A percentile compares a stretch with the other conserved stretches of the same genome.
Conservation (phyloP, 805 yeast species). For the Saccharomyces eubayanus region DNA sequence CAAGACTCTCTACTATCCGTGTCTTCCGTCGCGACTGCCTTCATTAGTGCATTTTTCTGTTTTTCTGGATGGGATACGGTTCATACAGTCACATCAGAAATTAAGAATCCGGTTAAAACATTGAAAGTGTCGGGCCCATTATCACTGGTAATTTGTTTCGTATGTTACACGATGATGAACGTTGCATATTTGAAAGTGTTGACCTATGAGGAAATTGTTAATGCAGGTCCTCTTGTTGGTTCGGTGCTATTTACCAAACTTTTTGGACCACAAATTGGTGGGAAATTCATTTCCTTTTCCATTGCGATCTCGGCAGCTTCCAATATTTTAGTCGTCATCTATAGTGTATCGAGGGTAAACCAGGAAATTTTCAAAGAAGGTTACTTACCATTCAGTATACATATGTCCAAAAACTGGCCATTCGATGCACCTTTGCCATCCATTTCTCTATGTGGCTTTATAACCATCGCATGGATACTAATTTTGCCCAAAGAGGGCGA, state of each 20-base stretch:
- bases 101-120: conserved; percentile 49
- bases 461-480: conserved; percentile 30
- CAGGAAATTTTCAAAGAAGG: conserved; percentile 64
- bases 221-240: conserved; percentile 52
- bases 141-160: conserved; percentile 39
- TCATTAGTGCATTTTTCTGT: conserved; percentile 51
- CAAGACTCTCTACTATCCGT: conserved; percentile 29
- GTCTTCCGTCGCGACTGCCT: conserved; percentile 45
- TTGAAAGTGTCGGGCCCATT: conserved; percentile 54
- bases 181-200: conserved; percentile 49
- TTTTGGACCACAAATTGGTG: conserved; percentile 45
- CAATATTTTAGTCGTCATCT: conserved; percentile 52
- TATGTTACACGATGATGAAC: conserved; percentile 46
- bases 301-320: conserved; percentile 58
- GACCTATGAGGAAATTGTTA: conserved; percentile 44
- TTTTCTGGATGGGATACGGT: conserved; percentile 58
- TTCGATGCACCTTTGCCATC: conserved; percentile 49
- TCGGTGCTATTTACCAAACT: conserved; percentile 49
- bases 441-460: conserved; percentile 29
- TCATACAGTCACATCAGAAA: conserved; percentile 53
- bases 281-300: conserved; percentile 45
- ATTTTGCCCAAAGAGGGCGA: conserved; percentile 31
- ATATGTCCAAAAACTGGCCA: conserved; percentile 50
- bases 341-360: conserved; percentile 51
- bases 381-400: conserved; percentile 43